These are phyloP conservation scores for Pichia sporocuriosa DNA, from an alignment of 805 yeast genomes.

Conservation along the genomic window DNA sequence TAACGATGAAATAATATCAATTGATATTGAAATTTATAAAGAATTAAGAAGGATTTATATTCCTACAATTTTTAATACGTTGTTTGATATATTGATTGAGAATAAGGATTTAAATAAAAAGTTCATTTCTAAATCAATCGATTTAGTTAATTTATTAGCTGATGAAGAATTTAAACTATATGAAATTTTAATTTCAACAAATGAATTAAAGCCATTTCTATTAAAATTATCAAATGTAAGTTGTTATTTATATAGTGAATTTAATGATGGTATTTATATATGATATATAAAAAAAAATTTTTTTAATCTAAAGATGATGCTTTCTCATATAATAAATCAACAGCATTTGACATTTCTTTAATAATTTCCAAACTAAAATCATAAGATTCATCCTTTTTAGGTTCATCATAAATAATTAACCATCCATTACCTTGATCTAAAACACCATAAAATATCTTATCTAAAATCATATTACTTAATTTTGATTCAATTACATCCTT, in stretches of 20 bases:
- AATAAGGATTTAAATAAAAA: conserved; percentile 34
- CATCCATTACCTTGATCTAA: conserved; percentile 98
- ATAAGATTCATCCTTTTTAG: conserved; percentile 80
- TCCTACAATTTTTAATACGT: conserved; percentile 64
- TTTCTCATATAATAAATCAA: conserved; percentile 87
- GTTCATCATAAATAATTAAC: conserved; percentile 86
- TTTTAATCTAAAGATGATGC: conserved; percentile 71
- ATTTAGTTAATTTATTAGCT: conserved; percentile 57
- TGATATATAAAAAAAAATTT: conserved; percentile 8
- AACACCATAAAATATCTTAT: conserved; percentile 91
- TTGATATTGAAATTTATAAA: conserved; percentile 36
- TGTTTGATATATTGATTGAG: conserved; percentile 48
- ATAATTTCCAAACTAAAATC: conserved; percentile 82
- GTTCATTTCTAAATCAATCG: conserved; percentile 45
- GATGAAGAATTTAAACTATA: conserved; percentile 59
- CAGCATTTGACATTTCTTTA: conserved; percentile 79
- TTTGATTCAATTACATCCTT: conserved; percentile 88
- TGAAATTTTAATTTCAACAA: conserved; percentile 53
- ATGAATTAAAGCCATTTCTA: conserved; percentile 34
- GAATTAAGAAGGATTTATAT: conserved; percentile 63
- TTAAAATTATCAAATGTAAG: conserved; percentile 56
- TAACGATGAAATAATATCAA: conserved; percentile 11
- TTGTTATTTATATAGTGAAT: conserved; percentile 20
- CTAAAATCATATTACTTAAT: conserved; percentile 92
- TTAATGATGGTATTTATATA: conserved; percentile 36